phyloP scores from a whole-genome alignment of 2,329 filamentous ascomycete species.

The Colletotrichum brevisporum region DNA sequence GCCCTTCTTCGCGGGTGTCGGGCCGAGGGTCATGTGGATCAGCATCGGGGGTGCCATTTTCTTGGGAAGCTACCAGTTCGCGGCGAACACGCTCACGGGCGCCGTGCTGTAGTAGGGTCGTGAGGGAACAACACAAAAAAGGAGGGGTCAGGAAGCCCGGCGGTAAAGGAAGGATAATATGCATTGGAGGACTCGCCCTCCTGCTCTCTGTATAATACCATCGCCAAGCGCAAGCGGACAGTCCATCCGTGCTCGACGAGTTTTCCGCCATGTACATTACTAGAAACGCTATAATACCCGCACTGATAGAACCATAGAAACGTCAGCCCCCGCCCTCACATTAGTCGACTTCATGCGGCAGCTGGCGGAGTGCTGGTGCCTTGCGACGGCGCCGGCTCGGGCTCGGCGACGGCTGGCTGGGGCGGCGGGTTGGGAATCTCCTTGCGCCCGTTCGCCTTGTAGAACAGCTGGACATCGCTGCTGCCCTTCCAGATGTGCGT shows the following conservation, averaged over 20 bases:
- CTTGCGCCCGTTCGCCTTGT: conserved; percentile 92
- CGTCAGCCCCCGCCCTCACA: not conserved
- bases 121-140: not conserved
- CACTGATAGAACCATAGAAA: conserved; percentile 34
- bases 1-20: conserved; percentile 82
- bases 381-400: conserved; percentile 29
- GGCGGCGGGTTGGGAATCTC: conserved; percentile 59
- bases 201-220: conserved; percentile 34
- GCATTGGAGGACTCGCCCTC: conserved; percentile 23
- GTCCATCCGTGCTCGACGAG: conserved; percentile 25
- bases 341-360: conserved; percentile 10
- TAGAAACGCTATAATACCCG: conserved; percentile 38
- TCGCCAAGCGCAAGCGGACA: conserved; percentile 1
- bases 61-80: conserved; percentile 92
- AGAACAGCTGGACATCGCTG: conserved; percentile 91
- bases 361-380: conserved; percentile 33
- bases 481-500: conserved; percentile 95
- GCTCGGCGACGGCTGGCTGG: conserved; percentile 20
- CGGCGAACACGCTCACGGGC: conserved; percentile 78
- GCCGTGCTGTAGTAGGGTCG: conserved; percentile 16
- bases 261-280: conserved; percentile 40
- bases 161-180: conserved; percentile 5
- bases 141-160: not conserved
- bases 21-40: conserved; percentile 93
- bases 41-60: conserved; percentile 95